These are phyloP conservation scores for Yarrowia sp. DNA, from an alignment of 805 yeast species.

Conservation along the genomic window DNA sequence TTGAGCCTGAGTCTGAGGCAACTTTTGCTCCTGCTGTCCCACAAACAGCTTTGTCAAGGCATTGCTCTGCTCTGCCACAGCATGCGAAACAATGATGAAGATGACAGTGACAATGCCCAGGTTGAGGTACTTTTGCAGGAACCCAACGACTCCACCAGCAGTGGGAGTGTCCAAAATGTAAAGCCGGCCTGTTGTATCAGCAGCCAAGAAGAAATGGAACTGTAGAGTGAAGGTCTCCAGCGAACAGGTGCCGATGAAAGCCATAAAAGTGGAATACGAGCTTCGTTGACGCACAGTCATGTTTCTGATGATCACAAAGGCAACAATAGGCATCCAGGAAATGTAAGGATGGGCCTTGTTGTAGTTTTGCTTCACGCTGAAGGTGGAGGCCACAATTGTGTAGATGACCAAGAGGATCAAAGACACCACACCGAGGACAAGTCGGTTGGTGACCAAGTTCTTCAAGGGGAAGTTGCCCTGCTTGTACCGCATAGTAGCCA, in stretches of 20 bases:
- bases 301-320: slow-evolving; percentile 15
- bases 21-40: slow-evolving; percentile 8
- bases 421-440: background rate
- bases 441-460: slow-evolving; percentile 15
- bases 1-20: background rate
- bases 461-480: slow-evolving; percentile 11
- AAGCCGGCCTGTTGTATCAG: slow-evolving; percentile 32
- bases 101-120: background rate
- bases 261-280: slow-evolving; percentile 32
- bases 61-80: slow-evolving; percentile 4
- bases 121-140: background rate
- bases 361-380: slow-evolving; percentile 3
- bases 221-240: slow-evolving; percentile 35
- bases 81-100: slow-evolving; percentile 9
- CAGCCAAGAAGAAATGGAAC: slow-evolving; percentile 36
- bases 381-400: background rate
- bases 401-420: background rate
- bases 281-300: slow-evolving; percentile 26
- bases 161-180: slow-evolving; percentile 24
- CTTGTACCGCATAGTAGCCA: slow-evolving; percentile 15
- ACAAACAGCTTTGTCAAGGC: background rate
- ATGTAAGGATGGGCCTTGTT: background rate
- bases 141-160: background rate
- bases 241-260: slow-evolving; percentile 34
- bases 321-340: slow-evolving; percentile 8